Evolutionary conservation across 352 stramenopile genomes (phyloP), one percentile per base, ranked within the genome.

Genomic region (Globisporangium heterothallicum): DNA sequence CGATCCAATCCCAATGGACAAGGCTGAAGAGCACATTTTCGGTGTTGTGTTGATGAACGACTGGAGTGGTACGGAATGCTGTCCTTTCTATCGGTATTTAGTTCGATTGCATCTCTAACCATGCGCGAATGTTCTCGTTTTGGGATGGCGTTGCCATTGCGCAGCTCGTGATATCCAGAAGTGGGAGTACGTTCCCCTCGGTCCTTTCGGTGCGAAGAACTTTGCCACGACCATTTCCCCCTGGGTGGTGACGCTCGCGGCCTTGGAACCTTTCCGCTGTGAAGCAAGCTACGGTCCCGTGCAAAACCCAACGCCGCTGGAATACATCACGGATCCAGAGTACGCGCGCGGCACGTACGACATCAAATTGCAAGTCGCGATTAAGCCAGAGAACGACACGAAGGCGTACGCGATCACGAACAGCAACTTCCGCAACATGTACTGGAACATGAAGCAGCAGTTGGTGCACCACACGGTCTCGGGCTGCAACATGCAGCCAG

Each of bases 21-120:
- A 98, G 64, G 93, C 94, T 0, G 83, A 97, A 51, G 72, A 97
- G 36, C 85, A 97, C 62, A 98, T 99, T 48, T 99, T 99, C 72
- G 96, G 96, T 7, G 89, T 98, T 54, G 90, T 98, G 29, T 63
- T 99, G 25, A 96, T 98, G 84, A 99, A 99, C 70, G 95, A 99
- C 69, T 99, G 96, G 96, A 98, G 88, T 38, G 95, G 95, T 92
- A 61, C 47, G 66, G 58, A 16, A 13, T 5, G 16, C 18, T 42
- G 14, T 27, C n/a, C 0, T 21, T 35, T n/a, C 2, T 18, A 6
- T 40, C 14, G 13, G 13, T 30, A 16, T 4, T 16, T 54, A 5
- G 22, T 29, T 47, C 19, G 21, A 13, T 41, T 21, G 5, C 18
- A 7, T 42, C 29, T 26, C 32, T 21, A 22, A 49, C 34, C 16